Conservation (phyloP, 2,329 filamentous ascomycete genomes). For the Aspergillus arachidicola region DNA sequence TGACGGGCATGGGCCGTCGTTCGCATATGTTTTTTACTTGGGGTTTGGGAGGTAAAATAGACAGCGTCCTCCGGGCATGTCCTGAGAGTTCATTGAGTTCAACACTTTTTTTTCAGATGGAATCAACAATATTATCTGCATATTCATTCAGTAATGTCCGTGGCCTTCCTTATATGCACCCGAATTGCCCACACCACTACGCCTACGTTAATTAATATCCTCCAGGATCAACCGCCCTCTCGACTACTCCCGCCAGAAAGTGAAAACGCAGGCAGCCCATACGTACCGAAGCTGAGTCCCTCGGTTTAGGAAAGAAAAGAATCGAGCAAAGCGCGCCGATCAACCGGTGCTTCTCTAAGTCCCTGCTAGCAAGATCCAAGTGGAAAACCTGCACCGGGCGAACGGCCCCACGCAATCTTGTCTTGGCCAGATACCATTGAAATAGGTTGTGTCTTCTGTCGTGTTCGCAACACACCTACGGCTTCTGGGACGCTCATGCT, state of each 20-base stretch:
- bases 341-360: constrained; percentile 5
- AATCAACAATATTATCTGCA: constrained; percentile 8
- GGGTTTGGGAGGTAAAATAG: not conserved
- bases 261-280: not conserved
- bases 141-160: constrained; percentile 8
- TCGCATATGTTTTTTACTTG: not conserved
- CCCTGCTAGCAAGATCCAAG: constrained; percentile 11
- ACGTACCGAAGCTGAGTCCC: not conserved
- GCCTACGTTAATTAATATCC: constrained; percentile 9
- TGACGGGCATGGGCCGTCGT: not conserved
- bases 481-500: constrained; percentile 5
- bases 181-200: constrained; percentile 11
- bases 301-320: not conserved
- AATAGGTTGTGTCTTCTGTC: not conserved
- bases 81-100: constrained; percentile 6
- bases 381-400: constrained; percentile 8
- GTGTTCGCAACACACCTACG: not conserved
- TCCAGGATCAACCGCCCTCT: not conserved
- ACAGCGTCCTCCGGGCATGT: not conserved
- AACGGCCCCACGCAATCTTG: not conserved
- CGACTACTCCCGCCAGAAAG: not conserved
- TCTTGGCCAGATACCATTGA: not conserved
- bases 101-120: constrained; percentile 13
- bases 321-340: not conserved
- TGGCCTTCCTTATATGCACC: constrained; percentile 11